Evolutionary conservation across 2,329 filamentous ascomycete species (phyloP), one percentile per base, ranked within the genome.

Genomic region (Penicillium italicum): DNA sequence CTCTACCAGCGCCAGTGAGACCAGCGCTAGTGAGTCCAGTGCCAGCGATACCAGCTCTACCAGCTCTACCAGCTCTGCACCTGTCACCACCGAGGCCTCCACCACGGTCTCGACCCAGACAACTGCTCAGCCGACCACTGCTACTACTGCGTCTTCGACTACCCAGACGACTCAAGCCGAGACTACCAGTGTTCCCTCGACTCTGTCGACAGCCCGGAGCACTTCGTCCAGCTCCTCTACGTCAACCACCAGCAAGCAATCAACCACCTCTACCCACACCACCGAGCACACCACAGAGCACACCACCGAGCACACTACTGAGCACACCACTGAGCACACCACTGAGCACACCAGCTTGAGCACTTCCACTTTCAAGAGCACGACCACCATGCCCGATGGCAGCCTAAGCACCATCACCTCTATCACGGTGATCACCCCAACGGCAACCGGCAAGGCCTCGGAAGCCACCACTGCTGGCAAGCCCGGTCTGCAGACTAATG

Each of bases 311-410:
- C 24, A 26, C 24, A 26, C 24, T 6, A 26, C 24, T 26, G 24
- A 26, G 24, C 24, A 26, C 24, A 26, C 24, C 24, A 26, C 24
- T 26, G 24, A 26, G 6, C 54, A 62, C 1, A 65, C 60, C 10
- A 64, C 65, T 2, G 58, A 67, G 36, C 55, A 57, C 22, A 67
- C 66, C 34, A 69, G 65, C 20, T 62, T 67, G 20, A 70, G 57
- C 59, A 77, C 74, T 11, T 74, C 74, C 3, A 77, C 75, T 40
- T 69, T 65, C 60, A 64, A 74, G 53, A 70, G 66, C 50, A 77
- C 74, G 31, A 74, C 72, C 26, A 79, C 76, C 12, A 56, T 74
- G 11, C 60, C 74, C 18, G 67, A 79, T 55, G 77, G 77, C n/a
- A 66, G 64, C 16, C 50, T 72, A 22, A 70, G 68, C 59, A 79